Percentiles rank a stretch among this genome's conserved stretches.
Evolutionary conservation across 257 asterid genomes (phyloP).

Genomic region (Capsicum baccatum): DNA sequence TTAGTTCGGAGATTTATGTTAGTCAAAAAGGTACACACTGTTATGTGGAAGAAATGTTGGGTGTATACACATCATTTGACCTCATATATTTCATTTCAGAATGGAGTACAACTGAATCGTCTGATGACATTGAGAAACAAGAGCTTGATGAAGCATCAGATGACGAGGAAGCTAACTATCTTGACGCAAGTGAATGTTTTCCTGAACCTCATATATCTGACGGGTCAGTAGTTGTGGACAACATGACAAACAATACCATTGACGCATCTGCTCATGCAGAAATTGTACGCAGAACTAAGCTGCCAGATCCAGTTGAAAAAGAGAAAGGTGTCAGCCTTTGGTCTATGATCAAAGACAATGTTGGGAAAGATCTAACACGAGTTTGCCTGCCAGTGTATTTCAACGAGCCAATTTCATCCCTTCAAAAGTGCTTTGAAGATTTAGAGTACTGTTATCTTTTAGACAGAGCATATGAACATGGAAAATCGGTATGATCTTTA

Average conservation of each 20-base stretch:
- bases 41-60: background rate
- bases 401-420: slow-evolving; percentile 88
- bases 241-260: slow-evolving; percentile 44
- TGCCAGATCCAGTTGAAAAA: slow-evolving; percentile 93
- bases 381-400: slow-evolving; percentile 95
- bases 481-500: slow-evolving; percentile 71
- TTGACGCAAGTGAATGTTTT: slow-evolving; percentile 73
- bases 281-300: slow-evolving; percentile 71
- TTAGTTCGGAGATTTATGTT: background rate
- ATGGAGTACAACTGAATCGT: slow-evolving; percentile 96
- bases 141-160: slow-evolving; percentile 88
- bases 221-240: slow-evolving; percentile 46
- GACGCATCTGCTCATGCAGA: slow-evolving; percentile 40
- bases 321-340: slow-evolving; percentile 92
- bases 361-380: slow-evolving; percentile 88
- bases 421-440: slow-evolving; percentile 91
- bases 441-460: slow-evolving; percentile 88
- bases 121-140: slow-evolving; percentile 92
- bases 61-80: slow-evolving; percentile 5
- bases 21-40: background rate
- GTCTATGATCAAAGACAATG: slow-evolving; percentile 97
- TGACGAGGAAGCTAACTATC: slow-evolving; percentile 76
- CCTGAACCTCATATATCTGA: slow-evolving; percentile 46
- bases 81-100: slow-evolving; percentile 51
- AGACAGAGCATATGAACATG: slow-evolving; percentile 88